Evolutionary conservation across 2,329 filamentous ascomycete genomes (phyloP), one percentile per base, ranked within the genome.

Genomic region (Fusarium sp.): DNA sequence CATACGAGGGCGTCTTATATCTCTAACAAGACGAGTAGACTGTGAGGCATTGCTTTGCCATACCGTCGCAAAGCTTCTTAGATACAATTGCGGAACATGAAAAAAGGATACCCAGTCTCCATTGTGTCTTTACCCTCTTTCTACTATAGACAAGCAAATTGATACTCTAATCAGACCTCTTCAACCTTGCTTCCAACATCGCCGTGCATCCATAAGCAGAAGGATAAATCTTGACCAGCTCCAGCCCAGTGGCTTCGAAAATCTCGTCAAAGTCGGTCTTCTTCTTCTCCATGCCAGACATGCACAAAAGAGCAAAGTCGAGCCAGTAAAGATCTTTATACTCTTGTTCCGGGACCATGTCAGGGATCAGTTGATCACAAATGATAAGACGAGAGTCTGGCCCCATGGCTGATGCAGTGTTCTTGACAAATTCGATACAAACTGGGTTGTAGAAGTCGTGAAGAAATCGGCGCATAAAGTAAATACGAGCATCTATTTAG

Each of bases 331-430:
- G 57, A 20, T 74, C 72, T 53, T 62, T 65, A 24, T 72, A 63
- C 19, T 70, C 71, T 13, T 70, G 67, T 13, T 69, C 65, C 8
- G 75, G 65, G 2, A 76, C 76, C 49, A 59, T 70, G 13, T 77
- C 75, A 1, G 78, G 78, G 19, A 79, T 65, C 11, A 80, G 45
- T 62, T 77, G 75, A 44, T 80, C 77, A 51, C 76, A 78, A 22
- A 80, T 67, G 15, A 80, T 68, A 3, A 78, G 66, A 2, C 76
- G 75, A 3, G 77, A 77, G 43, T 75, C 75, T 0, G 75, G 74
- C 0, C 73, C 76, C 76, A 77, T 77, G 6, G 75, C 71, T 4
- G 65, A 70, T 9, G 70, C 75, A 1, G 73, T 75, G 57, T 75
- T 76, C 19, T 67, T 75, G 32, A 77, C 67, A 20, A 78, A 76